Conservation (phyloP, 2,329 filamentous ascomycete species). For the Penicillium sclerotiorum region DNA sequence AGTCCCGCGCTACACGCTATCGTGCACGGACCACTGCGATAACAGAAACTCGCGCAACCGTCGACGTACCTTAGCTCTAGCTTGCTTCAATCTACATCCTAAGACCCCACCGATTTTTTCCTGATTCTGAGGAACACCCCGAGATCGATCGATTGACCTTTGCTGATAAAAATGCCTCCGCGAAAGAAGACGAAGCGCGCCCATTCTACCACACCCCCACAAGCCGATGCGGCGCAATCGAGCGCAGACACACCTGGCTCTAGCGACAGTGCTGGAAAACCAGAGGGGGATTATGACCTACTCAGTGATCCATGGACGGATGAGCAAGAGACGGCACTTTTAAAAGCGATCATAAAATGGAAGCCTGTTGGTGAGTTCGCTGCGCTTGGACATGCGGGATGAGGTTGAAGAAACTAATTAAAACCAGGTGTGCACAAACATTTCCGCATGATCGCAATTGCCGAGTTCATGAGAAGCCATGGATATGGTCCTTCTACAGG, state of each 20-base stretch:
- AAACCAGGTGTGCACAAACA: slow-evolving; percentile 79
- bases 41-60: slow-evolving; percentile 20
- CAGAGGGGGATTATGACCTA: slow-evolving; percentile 49
- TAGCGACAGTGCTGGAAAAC: slow-evolving; percentile 34
- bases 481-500: slow-evolving; percentile 68
- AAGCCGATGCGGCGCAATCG: slow-evolving; percentile 31
- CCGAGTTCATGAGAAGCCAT: slow-evolving; percentile 76
- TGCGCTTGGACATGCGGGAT: not conserved
- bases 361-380: slow-evolving; percentile 79
- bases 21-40: slow-evolving; percentile 28
- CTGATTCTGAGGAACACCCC: not conserved
- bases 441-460: slow-evolving; percentile 86
- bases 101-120: not conserved
- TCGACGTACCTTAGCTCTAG: not conserved
- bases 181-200: slow-evolving; percentile 65
- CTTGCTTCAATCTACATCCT: not conserved
- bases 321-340: slow-evolving; percentile 88
- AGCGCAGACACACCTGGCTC: slow-evolving; percentile 31
- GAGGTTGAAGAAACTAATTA: not conserved
- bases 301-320: slow-evolving; percentile 85
- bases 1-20: slow-evolving; percentile 25
- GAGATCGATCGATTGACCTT: too few species aligned
- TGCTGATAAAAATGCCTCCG: slow-evolving; percentile 45
- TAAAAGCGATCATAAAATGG: slow-evolving; percentile 90
- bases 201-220: slow-evolving; percentile 32